phyloP scores from a whole-genome alignment of 2,329 filamentous ascomycete species.

The Pseudogymnoascus destructans region DNA sequence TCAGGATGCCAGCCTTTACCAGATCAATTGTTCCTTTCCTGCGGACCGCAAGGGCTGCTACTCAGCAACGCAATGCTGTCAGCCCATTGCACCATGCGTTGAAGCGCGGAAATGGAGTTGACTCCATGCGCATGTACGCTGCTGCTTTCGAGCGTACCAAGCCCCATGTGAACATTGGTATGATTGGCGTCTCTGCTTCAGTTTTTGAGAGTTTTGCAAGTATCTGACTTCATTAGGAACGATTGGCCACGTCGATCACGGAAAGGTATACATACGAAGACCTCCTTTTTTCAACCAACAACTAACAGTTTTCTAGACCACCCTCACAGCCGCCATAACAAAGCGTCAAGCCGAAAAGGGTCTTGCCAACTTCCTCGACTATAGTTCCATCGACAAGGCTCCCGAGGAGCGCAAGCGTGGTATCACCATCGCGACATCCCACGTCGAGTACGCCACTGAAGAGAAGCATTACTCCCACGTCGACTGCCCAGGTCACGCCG shows the following conservation, averaged over 20 bases:
- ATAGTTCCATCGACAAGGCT: slow-evolving; percentile 96
- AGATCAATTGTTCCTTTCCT: slow-evolving; percentile 67
- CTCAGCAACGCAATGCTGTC: slow-evolving; percentile 52
- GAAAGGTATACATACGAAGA: slow-evolving; percentile 54
- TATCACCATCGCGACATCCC: slow-evolving; percentile 97
- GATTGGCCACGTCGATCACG: slow-evolving; percentile 98
- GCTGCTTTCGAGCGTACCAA: slow-evolving; percentile 71
- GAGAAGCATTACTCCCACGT: slow-evolving; percentile 97
- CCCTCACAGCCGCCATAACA: slow-evolving; percentile 94
- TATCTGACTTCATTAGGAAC: slow-evolving; percentile 45
- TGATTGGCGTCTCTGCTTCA: slow-evolving; percentile 17
- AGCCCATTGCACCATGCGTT: slow-evolving; percentile 67
- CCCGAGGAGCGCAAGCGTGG: slow-evolving; percentile 99
- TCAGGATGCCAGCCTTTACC: slow-evolving; percentile 68
- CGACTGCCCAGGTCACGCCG: slow-evolving; percentile 98
- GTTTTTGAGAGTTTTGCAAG: slow-evolving; percentile 9
- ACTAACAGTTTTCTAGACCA: slow-evolving; percentile 51
- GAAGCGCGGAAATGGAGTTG: slow-evolving; percentile 48
- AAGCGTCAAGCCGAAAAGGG: slow-evolving; percentile 96
- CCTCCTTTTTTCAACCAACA: slow-evolving; percentile 12
- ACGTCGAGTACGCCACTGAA: slow-evolving; percentile 96
- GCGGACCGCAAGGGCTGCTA: slow-evolving; percentile 65
- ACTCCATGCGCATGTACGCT: slow-evolving; percentile 52
- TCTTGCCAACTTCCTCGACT: slow-evolving; percentile 86
- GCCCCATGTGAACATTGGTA: slow-evolving; percentile 97